Percentiles rank a stretch among this genome's conserved stretches.
These are phyloP conservation scores for Pleurotus tuoliensis DNA, from an alignment of 768 basidiomycete genomes.

Conservation along the genomic window DNA sequence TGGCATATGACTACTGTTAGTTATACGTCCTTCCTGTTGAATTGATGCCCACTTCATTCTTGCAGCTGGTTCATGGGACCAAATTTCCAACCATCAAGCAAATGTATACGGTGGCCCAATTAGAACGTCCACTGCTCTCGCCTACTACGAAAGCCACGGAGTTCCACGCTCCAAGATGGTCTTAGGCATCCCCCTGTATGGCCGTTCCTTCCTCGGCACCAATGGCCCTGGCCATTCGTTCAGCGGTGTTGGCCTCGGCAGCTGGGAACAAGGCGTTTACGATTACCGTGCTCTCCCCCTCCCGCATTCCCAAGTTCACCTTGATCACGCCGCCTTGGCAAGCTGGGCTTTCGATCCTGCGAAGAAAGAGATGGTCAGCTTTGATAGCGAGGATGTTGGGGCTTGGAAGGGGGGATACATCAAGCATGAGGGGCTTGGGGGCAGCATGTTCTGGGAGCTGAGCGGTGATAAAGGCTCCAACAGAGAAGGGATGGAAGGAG, in stretches of 20 bases:
- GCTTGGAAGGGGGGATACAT: conserved; percentile 81
- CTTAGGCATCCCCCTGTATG: conserved; percentile 91
- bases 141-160: conserved; percentile 68
- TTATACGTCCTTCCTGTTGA: conserved; percentile 5
- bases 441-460: conserved; percentile 95
- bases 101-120: conserved; percentile 70
- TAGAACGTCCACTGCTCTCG: conserved; percentile 59
- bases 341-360: conserved; percentile 81
- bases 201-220: conserved; percentile 85
- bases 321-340: conserved; percentile 65
- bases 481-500: conserved; percentile 71
- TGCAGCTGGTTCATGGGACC: conserved; percentile 75
- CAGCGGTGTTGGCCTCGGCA: conserved; percentile 80
- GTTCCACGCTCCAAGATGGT: conserved; percentile 79
- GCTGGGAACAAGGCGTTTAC: conserved; percentile 89
- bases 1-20: conserved; percentile 86
- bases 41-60: conserved; percentile 3
- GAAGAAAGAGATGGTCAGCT: conserved; percentile 79
- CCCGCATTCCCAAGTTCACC: conserved; percentile 59
- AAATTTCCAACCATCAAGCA: conserved; percentile 76
- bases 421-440: conserved; percentile 68
- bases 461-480: conserved; percentile 74
- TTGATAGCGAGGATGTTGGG: conserved; percentile 68
- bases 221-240: conserved; percentile 77
- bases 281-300: conserved; percentile 91